Base-by-base conservation (phyloP, 805 yeast species). In the Zygosaccharomyces bailii region DNA sequence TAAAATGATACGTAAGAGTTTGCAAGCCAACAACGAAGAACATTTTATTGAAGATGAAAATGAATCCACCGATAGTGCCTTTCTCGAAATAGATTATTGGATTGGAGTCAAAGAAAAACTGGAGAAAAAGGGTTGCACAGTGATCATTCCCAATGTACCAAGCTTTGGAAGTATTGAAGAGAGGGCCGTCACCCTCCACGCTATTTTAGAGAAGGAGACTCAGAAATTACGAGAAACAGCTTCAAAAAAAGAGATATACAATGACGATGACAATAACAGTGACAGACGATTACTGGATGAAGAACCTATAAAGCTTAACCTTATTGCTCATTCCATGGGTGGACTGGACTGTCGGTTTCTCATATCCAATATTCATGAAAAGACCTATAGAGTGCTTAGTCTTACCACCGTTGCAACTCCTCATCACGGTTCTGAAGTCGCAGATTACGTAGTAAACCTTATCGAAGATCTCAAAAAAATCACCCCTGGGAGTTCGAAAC, bases 321-420 rank as follows among this genome's bases (percentile, higher is more conserved):
- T 89, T 34, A 72, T 89, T 19, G 93, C 93, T 4, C 97, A 89
- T 60, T 87, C 96, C 0, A 88, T 89, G 96, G 97, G 97, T 4
- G 97, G 97, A 0, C 67, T 89, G 23, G 96, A 90, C 58, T 78
- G 89, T 25, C 68, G 97, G 41, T 86, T 80, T 59, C 63, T 90
- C 51, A 84, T 88, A 2, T 73, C 86, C 0, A 69, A 75, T 39
- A 59, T 84, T 3, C 63, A 70, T 38, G 53, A 72, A 19, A 59
- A 67, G 27, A 65, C 72, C 34, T 82, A 78, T 53, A 68, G 78
- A 52, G 84, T 90, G 6, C 78, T 73, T 1, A 84, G 93, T 33
- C 67, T 89, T 21, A 88, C 96, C 1, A 89, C 97, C 0, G 72
- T 89, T 0, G 78, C 93, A 0, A 86, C 96, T 0, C 97, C 97